phyloP scores from a whole-genome alignment of 352 stramenopile species.

The Elongisporangium prolatum region DNA sequence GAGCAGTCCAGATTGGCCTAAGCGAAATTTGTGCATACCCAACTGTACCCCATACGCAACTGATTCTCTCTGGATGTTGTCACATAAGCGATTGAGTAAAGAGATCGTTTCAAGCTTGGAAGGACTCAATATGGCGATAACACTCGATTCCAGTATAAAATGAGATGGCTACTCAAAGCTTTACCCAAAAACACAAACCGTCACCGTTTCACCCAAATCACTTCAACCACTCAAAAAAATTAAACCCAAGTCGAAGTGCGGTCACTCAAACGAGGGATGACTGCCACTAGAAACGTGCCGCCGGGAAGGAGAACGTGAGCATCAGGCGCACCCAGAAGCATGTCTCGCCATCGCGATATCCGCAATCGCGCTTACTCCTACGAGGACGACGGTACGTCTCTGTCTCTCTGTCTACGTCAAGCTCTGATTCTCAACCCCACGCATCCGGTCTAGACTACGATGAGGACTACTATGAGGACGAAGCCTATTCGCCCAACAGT shows the following conservation, averaged over 20 bases:
- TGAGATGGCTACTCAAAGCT: neutral
- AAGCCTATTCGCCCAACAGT: neutral
- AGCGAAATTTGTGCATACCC: too few relatives aligned
- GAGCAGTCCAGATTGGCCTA: neutral
- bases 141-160: neutral
- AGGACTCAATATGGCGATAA: too few relatives aligned
- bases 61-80: neutral
- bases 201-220: neutral
- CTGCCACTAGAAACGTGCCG: neutral
- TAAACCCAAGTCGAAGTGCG: neutral
- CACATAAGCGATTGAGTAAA: neutral
- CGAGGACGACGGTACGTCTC: slow-evolving; percentile 70
- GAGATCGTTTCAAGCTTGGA: neutral
- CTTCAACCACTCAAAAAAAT: neutral
- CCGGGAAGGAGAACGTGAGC: neutral
- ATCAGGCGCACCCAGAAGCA: slow-evolving; percentile 13
- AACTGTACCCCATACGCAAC: too few relatives aligned
- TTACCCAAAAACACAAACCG: neutral
- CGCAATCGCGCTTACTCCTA: slow-evolving; percentile 88
- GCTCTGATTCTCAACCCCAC: too few relatives aligned
- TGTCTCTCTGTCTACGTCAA: neutral
- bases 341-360: slow-evolving; percentile 84
- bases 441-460: too few relatives aligned
- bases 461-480: neutral
- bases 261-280: neutral